Evolutionary conservation across 768 basidiomycete genomes (phyloP), one percentile per base, ranked within the genome.

Genomic region (Aureoboletus auriporus): DNA sequence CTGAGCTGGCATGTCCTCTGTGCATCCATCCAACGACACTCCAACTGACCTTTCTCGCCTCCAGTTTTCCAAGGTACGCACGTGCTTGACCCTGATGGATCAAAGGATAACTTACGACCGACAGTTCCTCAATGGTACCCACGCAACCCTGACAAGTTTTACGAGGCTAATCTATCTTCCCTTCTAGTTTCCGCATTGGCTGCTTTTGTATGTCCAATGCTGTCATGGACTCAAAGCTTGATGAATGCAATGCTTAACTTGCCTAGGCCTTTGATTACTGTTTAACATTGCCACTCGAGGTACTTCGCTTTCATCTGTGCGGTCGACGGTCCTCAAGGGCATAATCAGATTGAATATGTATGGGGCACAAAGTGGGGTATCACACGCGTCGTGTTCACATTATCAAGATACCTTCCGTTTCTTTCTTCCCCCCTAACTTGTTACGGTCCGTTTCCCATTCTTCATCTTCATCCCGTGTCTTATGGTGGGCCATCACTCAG

Each of bases 361-460:
- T 64, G 64, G 62, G 54, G 59, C 10, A 51, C 56, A 8, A 58
- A 47, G 31, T 66, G 62, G 62, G 51, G 45, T n/a, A 17, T 20
- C 6, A 31, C 64, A 30, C 61, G 62, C 31, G 31, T 56, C 20
- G 45, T 66, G 14, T 64, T 64, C 41, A 58, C 61, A 6, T 6
- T 64, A 8, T 46, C 64, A 39, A 63, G 62, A 53, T 66, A 66
- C 46, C 44, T 66, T 31, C 44, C 64, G 26, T 58, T 64, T 29
- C 3, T 64, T 42, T 34, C 56, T 10, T 47, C 54, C 13, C 46
- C 49, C 0, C 31, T 59, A n/a, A 49, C 54, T 10, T 56, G 56
- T 28, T 63, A 57, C 42, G 42, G 63, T 59, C 8, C 2, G 53
- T 51, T 17, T 42, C 35, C 2, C 11, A 6, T 35, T 48, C 12